Evolutionary conservation across 1,284 basidiomycete species (phyloP).

Genomic region (Pisolithus thermaeus): DNA sequence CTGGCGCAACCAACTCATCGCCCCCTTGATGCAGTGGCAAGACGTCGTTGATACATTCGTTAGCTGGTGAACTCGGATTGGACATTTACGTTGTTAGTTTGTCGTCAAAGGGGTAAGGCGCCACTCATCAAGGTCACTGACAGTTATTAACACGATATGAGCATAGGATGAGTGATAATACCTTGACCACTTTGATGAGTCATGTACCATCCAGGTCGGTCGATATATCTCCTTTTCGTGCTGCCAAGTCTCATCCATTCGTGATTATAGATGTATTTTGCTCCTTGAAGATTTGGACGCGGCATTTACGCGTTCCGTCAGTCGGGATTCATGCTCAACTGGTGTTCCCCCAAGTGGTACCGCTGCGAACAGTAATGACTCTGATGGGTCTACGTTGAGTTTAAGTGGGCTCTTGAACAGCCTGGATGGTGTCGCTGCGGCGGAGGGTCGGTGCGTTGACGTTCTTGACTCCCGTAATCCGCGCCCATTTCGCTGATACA

Average conservation of each 20-base stretch:
- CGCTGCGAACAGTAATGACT: conserved; percentile 39
- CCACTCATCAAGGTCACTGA: not conserved
- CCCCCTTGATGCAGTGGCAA: conserved; percentile 53
- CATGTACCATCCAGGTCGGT: conserved; percentile 73
- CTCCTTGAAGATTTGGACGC: conserved; percentile 85
- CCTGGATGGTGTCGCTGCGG: conserved; percentile 82
- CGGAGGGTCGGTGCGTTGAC: conserved; percentile 67
- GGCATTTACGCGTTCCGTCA: conserved; percentile 77
- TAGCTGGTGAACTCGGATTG: conserved; percentile 80
- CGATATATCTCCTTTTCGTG: not conserved
- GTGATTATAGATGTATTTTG: conserved; percentile 62
- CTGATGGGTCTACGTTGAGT: conserved; percentile 74
- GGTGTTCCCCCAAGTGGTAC: conserved; percentile 51
- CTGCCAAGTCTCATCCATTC: conserved; percentile 11
- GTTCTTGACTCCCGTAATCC: not conserved
- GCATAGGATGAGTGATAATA: conserved; percentile 80
- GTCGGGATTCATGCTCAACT: conserved; percentile 71
- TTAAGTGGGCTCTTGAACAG: conserved; percentile 78
- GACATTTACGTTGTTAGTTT: conserved; percentile 86
- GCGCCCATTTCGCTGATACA: conserved; percentile 11
- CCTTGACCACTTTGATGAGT: conserved; percentile 74
- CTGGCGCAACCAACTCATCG: conserved; percentile 10
- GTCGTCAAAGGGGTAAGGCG: conserved; percentile 70
- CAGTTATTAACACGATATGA: conserved; percentile 9
- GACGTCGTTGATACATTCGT: conserved; percentile 77